phyloP scores from a whole-genome alignment of 2,329 filamentous ascomycete species.

The Sporothrix pallida region DNA sequence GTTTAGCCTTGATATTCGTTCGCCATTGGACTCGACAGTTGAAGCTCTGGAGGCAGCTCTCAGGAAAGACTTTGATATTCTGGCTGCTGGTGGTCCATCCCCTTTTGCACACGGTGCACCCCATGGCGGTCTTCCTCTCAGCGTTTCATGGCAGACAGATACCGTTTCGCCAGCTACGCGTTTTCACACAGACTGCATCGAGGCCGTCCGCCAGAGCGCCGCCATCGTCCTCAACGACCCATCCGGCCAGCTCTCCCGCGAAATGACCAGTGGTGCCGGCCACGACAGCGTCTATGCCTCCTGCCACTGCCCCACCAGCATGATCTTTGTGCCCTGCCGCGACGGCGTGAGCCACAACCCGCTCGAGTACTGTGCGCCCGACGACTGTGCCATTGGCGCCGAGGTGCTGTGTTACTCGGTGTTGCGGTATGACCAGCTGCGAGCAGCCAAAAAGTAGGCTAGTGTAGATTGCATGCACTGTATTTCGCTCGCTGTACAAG shows the following conservation, averaged over 20 bases:
- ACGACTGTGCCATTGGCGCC: slow-evolving; percentile 64
- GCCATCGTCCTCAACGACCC: slow-evolving; percentile 59
- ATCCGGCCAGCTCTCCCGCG: slow-evolving; percentile 42
- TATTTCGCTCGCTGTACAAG: no score
- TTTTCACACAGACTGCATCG: slow-evolving; percentile 72
- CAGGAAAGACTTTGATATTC: slow-evolving; percentile 61
- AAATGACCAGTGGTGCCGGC: slow-evolving; percentile 52
- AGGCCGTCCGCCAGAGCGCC: slow-evolving; percentile 66
- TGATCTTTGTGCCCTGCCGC: slow-evolving; percentile 70
- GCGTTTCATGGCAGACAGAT: slow-evolving; percentile 62
- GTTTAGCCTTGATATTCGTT: slow-evolving; percentile 72
- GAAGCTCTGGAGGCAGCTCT: slow-evolving; percentile 62
- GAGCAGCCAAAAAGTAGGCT: slow-evolving; percentile 14
- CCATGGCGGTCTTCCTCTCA: slow-evolving; percentile 45
- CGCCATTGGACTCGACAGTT: slow-evolving; percentile 60
- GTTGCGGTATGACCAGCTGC: slow-evolving; percentile 39
- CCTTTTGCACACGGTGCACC: slow-evolving; percentile 39
- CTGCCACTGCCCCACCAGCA: slow-evolving; percentile 64
- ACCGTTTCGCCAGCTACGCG: slow-evolving; percentile 65
- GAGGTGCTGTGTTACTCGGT: slow-evolving; percentile 52
- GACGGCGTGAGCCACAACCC: slow-evolving; percentile 69
- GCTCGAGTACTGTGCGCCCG: slow-evolving; percentile 64
- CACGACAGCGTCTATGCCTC: slow-evolving; percentile 64
- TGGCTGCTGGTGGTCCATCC: slow-evolving; percentile 63
- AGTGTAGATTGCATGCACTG: not conserved